These are phyloP conservation scores for Tylopilus intermedius DNA, from an alignment of 768 basidiomycete genomes.

Conservation along the genomic window DNA sequence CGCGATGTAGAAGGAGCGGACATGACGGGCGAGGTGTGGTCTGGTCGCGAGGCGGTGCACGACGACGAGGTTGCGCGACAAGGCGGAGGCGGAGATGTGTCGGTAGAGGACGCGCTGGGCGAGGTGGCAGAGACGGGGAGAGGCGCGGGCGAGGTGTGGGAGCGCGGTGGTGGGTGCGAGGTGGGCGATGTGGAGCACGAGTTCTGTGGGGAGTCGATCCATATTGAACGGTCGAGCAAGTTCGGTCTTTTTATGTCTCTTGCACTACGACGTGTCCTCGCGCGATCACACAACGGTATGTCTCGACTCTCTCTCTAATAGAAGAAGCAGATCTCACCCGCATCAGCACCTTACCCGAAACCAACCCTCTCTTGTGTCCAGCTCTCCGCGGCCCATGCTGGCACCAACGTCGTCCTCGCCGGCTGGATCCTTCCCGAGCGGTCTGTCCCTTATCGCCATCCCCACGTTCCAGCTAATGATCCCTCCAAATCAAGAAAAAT, in stretches of 20 bases:
- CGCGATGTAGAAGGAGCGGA: constrained; percentile 57
- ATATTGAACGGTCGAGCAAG: too few species aligned
- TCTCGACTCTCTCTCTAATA: background rate
- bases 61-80: constrained; percentile 43
- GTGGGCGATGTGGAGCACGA: constrained; percentile 50
- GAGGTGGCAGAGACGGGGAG: constrained; percentile 38
- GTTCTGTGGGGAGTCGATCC: constrained; percentile 50
- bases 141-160: constrained; percentile 43
- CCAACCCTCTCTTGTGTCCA: constrained; percentile 64
- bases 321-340: too few species aligned
- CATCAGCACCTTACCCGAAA: constrained; percentile 51
- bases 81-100: constrained; percentile 43
- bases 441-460: constrained; percentile 36
- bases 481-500: constrained; percentile 52
- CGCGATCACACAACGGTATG: background rate
- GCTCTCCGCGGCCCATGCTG: constrained; percentile 49
- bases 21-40: constrained; percentile 54
- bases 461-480: constrained; percentile 32
- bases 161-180: constrained; percentile 37
- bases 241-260: too few species aligned
- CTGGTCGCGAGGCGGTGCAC: constrained; percentile 52
- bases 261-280: background rate
- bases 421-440: constrained; percentile 83
- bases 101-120: constrained; percentile 65
- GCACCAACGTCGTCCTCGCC: constrained; percentile 59